Base-by-base conservation (phyloP, 2,329 filamentous ascomycete species). In the Neofusicoccum sp. region DNA sequence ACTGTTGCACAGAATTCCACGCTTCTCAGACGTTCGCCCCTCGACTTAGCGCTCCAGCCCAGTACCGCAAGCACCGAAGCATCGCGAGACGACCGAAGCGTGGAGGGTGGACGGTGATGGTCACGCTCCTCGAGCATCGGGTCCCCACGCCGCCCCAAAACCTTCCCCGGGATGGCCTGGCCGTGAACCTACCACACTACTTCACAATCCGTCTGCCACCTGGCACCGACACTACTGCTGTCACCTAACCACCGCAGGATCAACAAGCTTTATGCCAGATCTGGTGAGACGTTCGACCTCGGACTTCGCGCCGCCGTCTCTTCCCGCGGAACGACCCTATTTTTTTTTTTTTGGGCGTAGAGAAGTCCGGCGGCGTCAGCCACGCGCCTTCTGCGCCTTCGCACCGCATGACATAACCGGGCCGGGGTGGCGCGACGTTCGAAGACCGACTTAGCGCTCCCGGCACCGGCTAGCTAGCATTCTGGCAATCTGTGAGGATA, bases 41-140 rank as follows among this genome's bases (percentile, higher is more conserved):
- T 30, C 36, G 36, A 60, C 45, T 33, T 49, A 34, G 45, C 36
- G n/a, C 20, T 30, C 31, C 12, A 14, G 1, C 12, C 26, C 53
- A 11, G 14, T 5, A 20, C 54, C 20, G 20, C 16, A 24, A 51
- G 9, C 20, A 24, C 16, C 31, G 14, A 38, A 26, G 67, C 65
- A 75, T 20, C 20, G 20, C 20, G 20, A 20, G 20, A 20, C 20
- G 20, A 20, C 20, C 20, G 20, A 20, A 20, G 20, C 20, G 20
- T 20, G 20, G 20, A 20, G 20, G 20, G 20, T 20, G 20, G 1
- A 65, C 67, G 38, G 69, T 75, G 3, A 76, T 65, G 4, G 78
- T 67, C 14, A 78, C 65, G 6, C 9, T 6, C 11, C 11, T 1
- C 12, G n/a, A 28, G 20, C 16, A 40, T 38, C 51, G 51, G 51